Base-by-base conservation (phyloP, 1,139 yeast species). In the Blastobotrys apis region DNA sequence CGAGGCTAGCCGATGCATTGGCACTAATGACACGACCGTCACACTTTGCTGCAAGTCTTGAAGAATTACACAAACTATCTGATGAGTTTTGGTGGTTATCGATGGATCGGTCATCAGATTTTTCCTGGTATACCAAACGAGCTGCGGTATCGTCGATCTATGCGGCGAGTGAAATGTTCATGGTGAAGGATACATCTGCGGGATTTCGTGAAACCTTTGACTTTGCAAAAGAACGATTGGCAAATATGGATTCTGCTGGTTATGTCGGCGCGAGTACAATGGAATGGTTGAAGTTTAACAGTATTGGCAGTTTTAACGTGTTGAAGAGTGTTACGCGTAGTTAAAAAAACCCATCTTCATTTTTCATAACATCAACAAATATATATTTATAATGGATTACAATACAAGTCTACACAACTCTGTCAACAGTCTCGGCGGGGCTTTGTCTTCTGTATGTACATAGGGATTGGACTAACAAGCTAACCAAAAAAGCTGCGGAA, bases 61-160 rank as follows among this genome's bases (percentile, higher is more conserved):
- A 74, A 29, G 95, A 87, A 59, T 73, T 92, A 49, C 84, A 81
- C 56, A 74, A 76, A 44, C 72, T 90, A 44, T 74, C 88, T 15
- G 97, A 92, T 63, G 97, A 92, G 60, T 73, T 92, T 51, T 78
- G 87, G 43, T 87, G 68, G 63, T 79, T 79, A 55, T 80, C 95
- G 0, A 94, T 90, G 3, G 97, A 90, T 60, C 66, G 72, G 44
- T 78, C 94, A n/a, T 77, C 82, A 49, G 96, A 87, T 63, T 81
- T 85, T 63, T 82, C 86, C 2, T 92, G 98, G 98, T 92, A 92
- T 63, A 71, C 94, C n/a, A 85, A 88, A 60, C 72, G 97, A 53
- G 68, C 81, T 22, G 75, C 85, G 4, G 63, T 90, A 23, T 74
- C 87, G 16, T 72, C 84, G 0, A 75, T 84, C 3, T 87, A 84